Percentiles rank a stretch among this genome's conserved stretches.
phyloP scores from a whole-genome alignment of 495 filamentous ascomycete genomes.

The Mytilinidion resinicola region DNA sequence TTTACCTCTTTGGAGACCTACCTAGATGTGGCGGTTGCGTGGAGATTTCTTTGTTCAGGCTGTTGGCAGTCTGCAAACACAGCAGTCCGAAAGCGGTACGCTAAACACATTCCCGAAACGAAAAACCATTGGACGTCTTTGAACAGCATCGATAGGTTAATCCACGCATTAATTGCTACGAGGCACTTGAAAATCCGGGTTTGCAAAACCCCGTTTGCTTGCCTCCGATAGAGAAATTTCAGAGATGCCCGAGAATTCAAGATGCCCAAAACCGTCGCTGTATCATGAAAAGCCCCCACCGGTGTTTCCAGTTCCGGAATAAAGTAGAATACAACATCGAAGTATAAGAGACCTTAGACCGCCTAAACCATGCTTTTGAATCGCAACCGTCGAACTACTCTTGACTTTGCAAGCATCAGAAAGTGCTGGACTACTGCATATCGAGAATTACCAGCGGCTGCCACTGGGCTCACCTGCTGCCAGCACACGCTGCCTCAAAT shows the following conservation, averaged over 20 bases:
- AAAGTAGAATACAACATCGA: slow-evolving; percentile 3
- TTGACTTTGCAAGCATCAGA: too few species aligned
- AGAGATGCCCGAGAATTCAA: background rate
- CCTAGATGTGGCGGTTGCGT: background rate
- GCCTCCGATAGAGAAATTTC: background rate
- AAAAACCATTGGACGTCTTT: too few species aligned
- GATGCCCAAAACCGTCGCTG: background rate
- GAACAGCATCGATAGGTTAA: background rate
- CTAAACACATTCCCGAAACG: background rate
- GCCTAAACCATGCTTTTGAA: background rate
- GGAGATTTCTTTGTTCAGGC: background rate
- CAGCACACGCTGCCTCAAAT: slow-evolving; percentile 23
- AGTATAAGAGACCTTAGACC: background rate
- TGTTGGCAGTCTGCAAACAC: background rate
- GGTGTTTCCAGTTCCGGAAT: background rate
- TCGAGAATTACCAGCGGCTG: too few species aligned
- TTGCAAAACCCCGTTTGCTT: background rate
- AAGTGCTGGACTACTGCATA: too few species aligned
- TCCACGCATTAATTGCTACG: background rate
- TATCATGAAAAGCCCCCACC: background rate
- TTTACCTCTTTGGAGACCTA: background rate
- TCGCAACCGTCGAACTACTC: too few species aligned
- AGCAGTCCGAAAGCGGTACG: background rate
- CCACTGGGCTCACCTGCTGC: too few species aligned
- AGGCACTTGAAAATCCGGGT: background rate